These are phyloP conservation scores for Aethionema arabicum DNA, from an alignment of 345 rosid species.

Conservation along the genomic window DNA sequence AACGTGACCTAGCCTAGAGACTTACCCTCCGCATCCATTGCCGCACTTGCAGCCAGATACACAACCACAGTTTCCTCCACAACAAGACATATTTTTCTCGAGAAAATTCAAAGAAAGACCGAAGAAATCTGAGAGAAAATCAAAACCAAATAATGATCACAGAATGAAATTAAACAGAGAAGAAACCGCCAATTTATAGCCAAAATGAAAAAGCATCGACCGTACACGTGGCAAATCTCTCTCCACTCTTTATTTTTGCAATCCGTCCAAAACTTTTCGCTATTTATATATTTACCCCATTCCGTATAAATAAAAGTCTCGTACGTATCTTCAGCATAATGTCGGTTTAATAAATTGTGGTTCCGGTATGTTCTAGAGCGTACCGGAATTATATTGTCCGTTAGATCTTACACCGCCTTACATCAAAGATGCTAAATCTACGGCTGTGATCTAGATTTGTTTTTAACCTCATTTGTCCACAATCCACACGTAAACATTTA, in stretches of 20 bases:
- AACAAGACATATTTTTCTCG: slow-evolving; percentile 64
- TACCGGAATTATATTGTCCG: slow-evolving; percentile 17
- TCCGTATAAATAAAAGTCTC: slow-evolving; percentile 1
- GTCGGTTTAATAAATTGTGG: slow-evolving; percentile 19
- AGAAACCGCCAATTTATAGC: slow-evolving; percentile 39
- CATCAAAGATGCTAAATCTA: slow-evolving; percentile 6
- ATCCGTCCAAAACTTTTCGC: neutral
- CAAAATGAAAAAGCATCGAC: slow-evolving; percentile 17
- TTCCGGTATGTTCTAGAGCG: slow-evolving; percentile 25
- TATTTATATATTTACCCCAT: slow-evolving; percentile 21
- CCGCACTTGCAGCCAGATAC: slow-evolving; percentile 68
- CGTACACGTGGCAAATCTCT: slow-evolving; percentile 53
- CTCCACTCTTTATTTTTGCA: slow-evolving; percentile 36
- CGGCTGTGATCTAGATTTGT: slow-evolving; percentile 7
- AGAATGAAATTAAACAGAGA: neutral
- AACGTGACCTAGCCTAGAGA: neutral
- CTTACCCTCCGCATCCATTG: slow-evolving; percentile 61
- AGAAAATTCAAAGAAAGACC: neutral
- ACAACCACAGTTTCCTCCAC: slow-evolving; percentile 65
- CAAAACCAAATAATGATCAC: neutral
- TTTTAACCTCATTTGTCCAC: neutral
- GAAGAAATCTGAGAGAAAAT: neutral
- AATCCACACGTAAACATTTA: neutral
- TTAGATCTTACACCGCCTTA: slow-evolving; percentile 17
- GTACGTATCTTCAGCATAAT: slow-evolving; percentile 6